These are phyloP conservation scores for Agaricus bisporus DNA, from an alignment of 768 basidiomycete genomes.

Conservation along the genomic window DNA sequence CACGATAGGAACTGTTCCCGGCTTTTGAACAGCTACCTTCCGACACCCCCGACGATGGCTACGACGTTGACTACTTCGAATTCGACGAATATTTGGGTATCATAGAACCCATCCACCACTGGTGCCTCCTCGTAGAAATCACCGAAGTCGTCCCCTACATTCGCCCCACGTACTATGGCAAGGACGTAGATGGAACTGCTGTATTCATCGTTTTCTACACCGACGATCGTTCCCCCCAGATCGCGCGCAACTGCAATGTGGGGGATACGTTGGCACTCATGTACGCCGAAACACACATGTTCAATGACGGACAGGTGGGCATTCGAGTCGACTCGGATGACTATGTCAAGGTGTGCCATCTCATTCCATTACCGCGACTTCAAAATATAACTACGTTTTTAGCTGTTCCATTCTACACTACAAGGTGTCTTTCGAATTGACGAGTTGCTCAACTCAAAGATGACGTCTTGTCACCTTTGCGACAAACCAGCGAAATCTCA, in stretches of 20 bases:
- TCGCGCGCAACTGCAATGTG: constrained; percentile 3
- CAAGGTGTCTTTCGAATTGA: not conserved
- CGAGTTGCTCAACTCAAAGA: not conserved
- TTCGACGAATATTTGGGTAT: not conserved
- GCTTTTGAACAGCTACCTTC: constrained; percentile 18
- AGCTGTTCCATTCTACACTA: constrained; percentile 1
- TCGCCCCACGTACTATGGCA: constrained; percentile 11
- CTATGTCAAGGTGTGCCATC: not conserved
- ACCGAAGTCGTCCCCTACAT: constrained; percentile 3
- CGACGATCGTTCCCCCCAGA: constrained; percentile 11
- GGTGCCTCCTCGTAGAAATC: constrained; percentile 18
- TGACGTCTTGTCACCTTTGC: constrained; percentile 5
- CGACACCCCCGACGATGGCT: constrained; percentile 11
- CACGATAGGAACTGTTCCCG: constrained; percentile 19
- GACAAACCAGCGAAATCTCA: not conserved
- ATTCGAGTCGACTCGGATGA: constrained; percentile 9
- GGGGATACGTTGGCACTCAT: constrained; percentile 14
- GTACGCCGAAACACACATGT: constrained; percentile 14
- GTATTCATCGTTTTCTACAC: constrained; percentile 12
- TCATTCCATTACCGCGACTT: not conserved
- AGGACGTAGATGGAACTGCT: constrained; percentile 9
- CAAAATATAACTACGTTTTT: not conserved
- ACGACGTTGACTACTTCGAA: constrained; percentile 14
- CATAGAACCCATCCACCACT: constrained; percentile 11
- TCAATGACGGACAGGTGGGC: constrained; percentile 14